phyloP scores from a whole-genome alignment of 306 rosid species.

The Malus fusca region DNA sequence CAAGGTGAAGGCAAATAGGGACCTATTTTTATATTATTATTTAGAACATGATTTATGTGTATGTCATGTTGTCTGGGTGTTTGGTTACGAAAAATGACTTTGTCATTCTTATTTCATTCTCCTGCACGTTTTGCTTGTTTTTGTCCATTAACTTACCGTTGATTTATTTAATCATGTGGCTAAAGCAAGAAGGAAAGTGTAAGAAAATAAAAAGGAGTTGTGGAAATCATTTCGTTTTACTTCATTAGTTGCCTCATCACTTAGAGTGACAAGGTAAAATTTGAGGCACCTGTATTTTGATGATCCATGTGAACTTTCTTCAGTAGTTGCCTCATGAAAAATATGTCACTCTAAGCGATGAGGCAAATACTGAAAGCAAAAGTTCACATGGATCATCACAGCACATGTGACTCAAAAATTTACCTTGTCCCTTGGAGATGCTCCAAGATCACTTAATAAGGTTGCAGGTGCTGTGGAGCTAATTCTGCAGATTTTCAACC shows the following conservation, averaged over 20 bases:
- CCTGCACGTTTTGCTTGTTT: too few relatives aligned
- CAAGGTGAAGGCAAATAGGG: background rate
- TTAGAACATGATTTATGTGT: background rate
- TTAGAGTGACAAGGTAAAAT: background rate
- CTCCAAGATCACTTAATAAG: background rate
- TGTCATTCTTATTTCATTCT: too few relatives aligned
- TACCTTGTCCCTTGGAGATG: background rate
- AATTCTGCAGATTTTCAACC: too few relatives aligned
- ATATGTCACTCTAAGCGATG: too few relatives aligned
- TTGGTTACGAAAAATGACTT: too few relatives aligned
- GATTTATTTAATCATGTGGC: background rate
- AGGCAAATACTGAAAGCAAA: background rate
- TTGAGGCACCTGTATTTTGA: too few relatives aligned
- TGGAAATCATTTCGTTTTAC: background rate
- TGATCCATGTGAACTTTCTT: too few relatives aligned
- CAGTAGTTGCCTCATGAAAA: too few relatives aligned
- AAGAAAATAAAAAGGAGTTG: background rate
- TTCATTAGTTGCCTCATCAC: background rate
- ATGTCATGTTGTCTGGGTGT: background rate
- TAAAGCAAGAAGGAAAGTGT: background rate
- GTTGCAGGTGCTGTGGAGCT: too few relatives aligned
- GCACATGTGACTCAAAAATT: background rate
- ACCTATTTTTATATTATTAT: too few relatives aligned
- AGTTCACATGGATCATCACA: background rate
- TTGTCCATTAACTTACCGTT: too few relatives aligned